A percentile compares a stretch with the other conserved stretches of the same genome.
Conservation (phyloP, 805 yeast genomes). For the Wickerhamomyces bisporus region DNA sequence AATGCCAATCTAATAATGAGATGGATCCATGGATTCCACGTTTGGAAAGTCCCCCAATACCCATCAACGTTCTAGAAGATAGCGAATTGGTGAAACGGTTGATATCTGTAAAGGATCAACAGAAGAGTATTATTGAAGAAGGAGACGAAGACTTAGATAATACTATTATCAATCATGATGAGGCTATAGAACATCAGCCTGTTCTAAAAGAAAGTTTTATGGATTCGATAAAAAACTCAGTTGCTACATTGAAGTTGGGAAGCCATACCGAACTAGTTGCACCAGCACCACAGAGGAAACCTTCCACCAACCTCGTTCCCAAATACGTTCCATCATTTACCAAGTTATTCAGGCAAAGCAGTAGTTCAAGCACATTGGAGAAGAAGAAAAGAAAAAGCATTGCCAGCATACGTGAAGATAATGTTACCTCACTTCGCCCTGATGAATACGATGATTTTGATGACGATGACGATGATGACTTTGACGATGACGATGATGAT, state of each 20-base stretch:
- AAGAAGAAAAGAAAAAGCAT: constrained; percentile 1
- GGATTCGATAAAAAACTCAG: not conserved
- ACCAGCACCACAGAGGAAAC: no score
- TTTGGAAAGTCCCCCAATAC: constrained; percentile 27
- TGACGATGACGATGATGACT: constrained; percentile 1
- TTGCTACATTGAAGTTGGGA: not conserved
- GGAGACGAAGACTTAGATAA: constrained; percentile 9
- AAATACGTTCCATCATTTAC: constrained; percentile 18
- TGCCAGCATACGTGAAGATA: not conserved
- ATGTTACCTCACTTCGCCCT: no score
- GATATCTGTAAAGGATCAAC: constrained; percentile 3
- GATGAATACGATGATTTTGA: not conserved
- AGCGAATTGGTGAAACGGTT: constrained; percentile 9
- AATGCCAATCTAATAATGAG: constrained; percentile 3
- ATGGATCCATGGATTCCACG: constrained; percentile 11
- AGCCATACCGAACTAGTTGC: no score
- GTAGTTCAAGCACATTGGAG: constrained; percentile 15
- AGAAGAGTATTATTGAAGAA: not conserved
- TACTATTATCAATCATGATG: not conserved
- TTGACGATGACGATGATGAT: not conserved
- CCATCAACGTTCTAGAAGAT: constrained; percentile 23
- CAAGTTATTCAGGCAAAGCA: constrained; percentile 19
- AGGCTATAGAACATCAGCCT: not conserved
- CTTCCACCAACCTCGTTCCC: not conserved
- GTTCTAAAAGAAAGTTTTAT: not conserved